A percentile compares a stretch with the other conserved stretches of the same genome.
Conservation (phyloP, 495 filamentous ascomycete species). For the Penicillium lividum region DNA sequence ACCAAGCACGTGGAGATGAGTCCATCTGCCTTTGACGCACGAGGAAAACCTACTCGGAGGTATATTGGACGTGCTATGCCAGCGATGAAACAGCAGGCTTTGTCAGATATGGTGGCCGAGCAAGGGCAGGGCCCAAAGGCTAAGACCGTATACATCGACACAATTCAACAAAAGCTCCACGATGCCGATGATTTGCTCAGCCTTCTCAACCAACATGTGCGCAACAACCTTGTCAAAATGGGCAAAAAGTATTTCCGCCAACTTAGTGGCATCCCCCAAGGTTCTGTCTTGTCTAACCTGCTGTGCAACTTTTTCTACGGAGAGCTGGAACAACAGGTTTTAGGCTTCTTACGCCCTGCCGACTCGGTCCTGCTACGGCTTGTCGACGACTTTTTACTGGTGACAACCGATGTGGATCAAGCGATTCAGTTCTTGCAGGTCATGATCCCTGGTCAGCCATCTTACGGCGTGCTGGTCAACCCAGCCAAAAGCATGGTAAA, state of each 20-base stretch:
- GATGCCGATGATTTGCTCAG: constrained; percentile 61
- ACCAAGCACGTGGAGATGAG: constrained; percentile 72
- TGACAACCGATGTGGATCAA: constrained; percentile 66
- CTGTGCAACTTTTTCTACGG: constrained; percentile 96
- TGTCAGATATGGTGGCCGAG: constrained; percentile 55
- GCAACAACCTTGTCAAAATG: constrained; percentile 81
- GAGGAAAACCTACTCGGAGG: constrained; percentile 56
- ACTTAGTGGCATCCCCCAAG: constrained; percentile 87
- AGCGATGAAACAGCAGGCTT: constrained; percentile 48
- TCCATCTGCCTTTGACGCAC: constrained; percentile 24
- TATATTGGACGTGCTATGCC: constrained; percentile 64
- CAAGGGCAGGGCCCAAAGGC: constrained; percentile 42
- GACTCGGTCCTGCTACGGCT: constrained; percentile 74
- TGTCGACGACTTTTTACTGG: constrained; percentile 89
- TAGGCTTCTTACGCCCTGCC: constrained; percentile 63
- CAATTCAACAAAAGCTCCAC: constrained; percentile 51
- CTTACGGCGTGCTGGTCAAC: constrained; percentile 80
- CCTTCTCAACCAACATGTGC: constrained; percentile 74
- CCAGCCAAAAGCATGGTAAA: constrained; percentile 80
- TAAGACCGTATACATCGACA: constrained; percentile 77
- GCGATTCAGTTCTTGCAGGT: constrained; percentile 70
- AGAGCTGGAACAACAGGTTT: constrained; percentile 67
- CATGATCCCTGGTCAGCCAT: constrained; percentile 76
- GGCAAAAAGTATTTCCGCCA: constrained; percentile 90
- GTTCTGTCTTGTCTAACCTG: constrained; percentile 79